These are phyloP conservation scores for Phytophthora constricta DNA, from an alignment of 352 stramenopile species.

Conservation along the genomic window DNA sequence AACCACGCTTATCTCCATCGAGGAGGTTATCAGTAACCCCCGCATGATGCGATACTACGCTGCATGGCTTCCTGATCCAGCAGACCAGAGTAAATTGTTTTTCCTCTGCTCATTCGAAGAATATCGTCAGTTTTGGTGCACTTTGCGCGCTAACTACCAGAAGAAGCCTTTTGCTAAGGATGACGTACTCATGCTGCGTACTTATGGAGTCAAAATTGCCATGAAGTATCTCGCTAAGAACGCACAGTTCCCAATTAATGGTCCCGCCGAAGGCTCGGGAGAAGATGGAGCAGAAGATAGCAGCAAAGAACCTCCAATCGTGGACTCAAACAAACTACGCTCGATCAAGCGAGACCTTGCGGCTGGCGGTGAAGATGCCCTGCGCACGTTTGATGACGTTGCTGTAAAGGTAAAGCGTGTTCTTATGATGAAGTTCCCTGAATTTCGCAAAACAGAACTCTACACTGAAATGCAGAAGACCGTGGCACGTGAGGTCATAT, in stretches of 20 bases:
- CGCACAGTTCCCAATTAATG: slow-evolving; percentile 83
- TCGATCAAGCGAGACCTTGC: slow-evolving; percentile 81
- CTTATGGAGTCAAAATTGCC: slow-evolving; percentile 87
- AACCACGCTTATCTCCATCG: slow-evolving; percentile 68
- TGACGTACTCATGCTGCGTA: slow-evolving; percentile 82
- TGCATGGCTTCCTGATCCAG: slow-evolving; percentile 57
- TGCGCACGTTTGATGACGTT: slow-evolving; percentile 82
- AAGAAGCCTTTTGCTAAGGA: slow-evolving; percentile 80
- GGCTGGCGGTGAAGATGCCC: slow-evolving; percentile 75
- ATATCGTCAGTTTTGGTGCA: slow-evolving; percentile 79
- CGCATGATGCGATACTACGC: slow-evolving; percentile 86
- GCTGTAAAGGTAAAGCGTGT: slow-evolving; percentile 81
- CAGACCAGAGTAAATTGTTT: slow-evolving; percentile 82
- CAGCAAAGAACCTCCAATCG: slow-evolving; percentile 39
- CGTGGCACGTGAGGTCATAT: slow-evolving; percentile 82
- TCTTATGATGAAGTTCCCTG: slow-evolving; percentile 80
- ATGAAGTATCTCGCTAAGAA: slow-evolving; percentile 85
- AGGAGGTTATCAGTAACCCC: slow-evolving; percentile 81
- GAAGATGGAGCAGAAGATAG: slow-evolving; percentile 28
- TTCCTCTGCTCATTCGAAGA: slow-evolving; percentile 83
- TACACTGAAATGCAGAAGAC: slow-evolving; percentile 84
- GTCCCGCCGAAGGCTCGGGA: slow-evolving; percentile 7
- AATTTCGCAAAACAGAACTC: slow-evolving; percentile 82
- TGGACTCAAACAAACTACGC: slow-evolving; percentile 68
- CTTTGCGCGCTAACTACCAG: slow-evolving; percentile 69